Base-by-base conservation (phyloP, 2,329 filamentous ascomycete species). In the Calonectria hawksworthii region DNA sequence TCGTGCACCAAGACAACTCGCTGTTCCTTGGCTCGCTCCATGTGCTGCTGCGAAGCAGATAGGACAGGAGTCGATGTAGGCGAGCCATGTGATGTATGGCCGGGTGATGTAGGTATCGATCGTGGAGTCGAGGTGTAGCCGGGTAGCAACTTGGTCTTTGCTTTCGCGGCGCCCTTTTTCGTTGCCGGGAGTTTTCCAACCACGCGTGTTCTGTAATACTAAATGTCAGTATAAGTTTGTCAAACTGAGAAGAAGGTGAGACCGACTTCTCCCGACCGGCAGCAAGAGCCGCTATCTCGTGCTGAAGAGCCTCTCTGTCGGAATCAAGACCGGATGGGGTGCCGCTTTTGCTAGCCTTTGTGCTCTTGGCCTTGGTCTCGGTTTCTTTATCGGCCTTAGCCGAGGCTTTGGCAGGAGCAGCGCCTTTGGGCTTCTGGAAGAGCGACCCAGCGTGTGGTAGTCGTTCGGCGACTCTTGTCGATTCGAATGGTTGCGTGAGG, bases 1-100 rank as follows among this genome's bases (percentile, higher is more conserved):
- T 92, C 89, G 81, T 93, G 92, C 34, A 93, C 90, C 26, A 93
- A 85, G 30, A 89, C 86, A 71, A 83, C 86, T 79, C 88, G 86
- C 74, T 88, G 87, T 67, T 89, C 89, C 81, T 91, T 91, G 51
- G 89, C 88, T 77, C 88, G 86, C 78, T 91, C 89, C 44, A 89
- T 81, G 38, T 88, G 83, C 76, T 90, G 87, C 74, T 91, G 88
- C 1, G 90, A 88, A 23, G 89, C 86, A 14, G 88, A 88, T 30
- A 88, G 84, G 13, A 86, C 86, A 2, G 89, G 87, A 5, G 88
- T 89, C 16, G 89, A 82, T 3, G 88, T 86, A 0, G 91, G 91
- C 3, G 92, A 93, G 28, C 86, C 86, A 14, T 88, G 82, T n/a
- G 88, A 88, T 72, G 88, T 90, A 56, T 92, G 84, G 32, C 89